Conservation (phyloP, 2,329 filamentous ascomycete genomes). For the Pyricularia grisea region DNA sequence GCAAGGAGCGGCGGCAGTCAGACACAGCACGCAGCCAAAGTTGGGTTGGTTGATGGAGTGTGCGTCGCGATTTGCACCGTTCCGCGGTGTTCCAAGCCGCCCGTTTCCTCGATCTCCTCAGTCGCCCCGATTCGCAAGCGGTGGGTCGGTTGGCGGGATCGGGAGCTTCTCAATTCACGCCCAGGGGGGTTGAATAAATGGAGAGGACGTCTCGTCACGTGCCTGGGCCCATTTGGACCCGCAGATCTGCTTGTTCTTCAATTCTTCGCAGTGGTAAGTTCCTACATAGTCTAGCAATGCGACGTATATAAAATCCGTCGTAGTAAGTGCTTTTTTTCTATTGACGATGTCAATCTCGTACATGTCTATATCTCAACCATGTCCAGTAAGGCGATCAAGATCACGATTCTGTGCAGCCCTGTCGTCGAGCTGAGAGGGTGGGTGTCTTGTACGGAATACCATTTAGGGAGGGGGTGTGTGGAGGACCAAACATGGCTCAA, state of each 20-base stretch:
- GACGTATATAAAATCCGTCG: neutral
- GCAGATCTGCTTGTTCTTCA: neutral
- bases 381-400: neutral
- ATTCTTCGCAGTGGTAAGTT: neutral
- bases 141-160: neutral
- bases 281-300: neutral
- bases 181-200: neutral
- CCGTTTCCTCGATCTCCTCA: neutral
- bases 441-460: neutral
- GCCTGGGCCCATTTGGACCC: neutral
- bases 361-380: too few species aligned
- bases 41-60: neutral
- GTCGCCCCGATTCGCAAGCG: neutral
- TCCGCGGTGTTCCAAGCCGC: neutral
- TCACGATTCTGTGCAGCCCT: neutral
- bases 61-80: neutral
- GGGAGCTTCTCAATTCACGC: neutral
- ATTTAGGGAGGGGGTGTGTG: neutral
- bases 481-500: neutral
- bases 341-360: too few species aligned
- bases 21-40: neutral
- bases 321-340: too few species aligned
- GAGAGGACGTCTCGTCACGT: neutral
- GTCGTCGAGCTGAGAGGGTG: neutral
- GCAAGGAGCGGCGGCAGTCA: neutral